These are phyloP conservation scores for Rostrohypoxylon terebratum DNA, from an alignment of 495 filamentous ascomycete genomes.

Conservation along the genomic window DNA sequence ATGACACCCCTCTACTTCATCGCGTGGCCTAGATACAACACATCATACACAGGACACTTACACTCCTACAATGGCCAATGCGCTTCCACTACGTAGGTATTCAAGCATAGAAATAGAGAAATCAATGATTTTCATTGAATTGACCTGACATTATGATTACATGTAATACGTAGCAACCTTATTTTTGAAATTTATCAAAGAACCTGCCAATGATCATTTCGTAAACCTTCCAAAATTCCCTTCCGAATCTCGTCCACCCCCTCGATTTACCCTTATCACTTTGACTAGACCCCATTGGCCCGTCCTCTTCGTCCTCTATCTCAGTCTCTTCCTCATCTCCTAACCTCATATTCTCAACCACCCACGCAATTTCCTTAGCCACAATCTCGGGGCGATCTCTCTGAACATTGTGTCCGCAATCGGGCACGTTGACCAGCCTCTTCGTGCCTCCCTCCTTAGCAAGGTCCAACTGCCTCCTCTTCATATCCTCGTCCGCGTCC, in stretches of 20 bases:
- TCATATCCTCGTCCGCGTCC: constrained; percentile 53
- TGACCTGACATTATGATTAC: not conserved
- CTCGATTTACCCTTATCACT: not conserved
- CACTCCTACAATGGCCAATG: not conserved
- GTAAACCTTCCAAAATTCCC: constrained; percentile 18
- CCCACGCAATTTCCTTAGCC: constrained; percentile 61
- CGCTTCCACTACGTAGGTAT: not conserved
- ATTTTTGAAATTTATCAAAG: constrained; percentile 3
- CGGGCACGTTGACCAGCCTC: constrained; percentile 55
- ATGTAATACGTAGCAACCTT: not conserved
- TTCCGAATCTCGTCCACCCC: not conserved
- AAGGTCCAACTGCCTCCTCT: constrained; percentile 59
- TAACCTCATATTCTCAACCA: constrained; percentile 47
- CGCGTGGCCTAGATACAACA: not conserved
- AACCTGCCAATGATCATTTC: not conserved
- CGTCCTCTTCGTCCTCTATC: not conserved
- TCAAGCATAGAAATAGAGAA: not conserved
- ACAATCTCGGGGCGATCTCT: constrained; percentile 61
- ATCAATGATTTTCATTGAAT: not conserved
- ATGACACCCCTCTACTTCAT: not conserved
- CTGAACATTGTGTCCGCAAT: constrained; percentile 65
- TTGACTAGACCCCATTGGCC: not conserved
- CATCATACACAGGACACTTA: not conserved
- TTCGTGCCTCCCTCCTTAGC: constrained; percentile 44
- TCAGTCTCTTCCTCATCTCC: constrained; percentile 4